Percentiles rank a stretch among this genome's conserved stretches.
These are phyloP conservation scores for Magnolia kwangsiensis DNA, from an alignment of 164 flowering plant genomes.

Conservation along the genomic window DNA sequence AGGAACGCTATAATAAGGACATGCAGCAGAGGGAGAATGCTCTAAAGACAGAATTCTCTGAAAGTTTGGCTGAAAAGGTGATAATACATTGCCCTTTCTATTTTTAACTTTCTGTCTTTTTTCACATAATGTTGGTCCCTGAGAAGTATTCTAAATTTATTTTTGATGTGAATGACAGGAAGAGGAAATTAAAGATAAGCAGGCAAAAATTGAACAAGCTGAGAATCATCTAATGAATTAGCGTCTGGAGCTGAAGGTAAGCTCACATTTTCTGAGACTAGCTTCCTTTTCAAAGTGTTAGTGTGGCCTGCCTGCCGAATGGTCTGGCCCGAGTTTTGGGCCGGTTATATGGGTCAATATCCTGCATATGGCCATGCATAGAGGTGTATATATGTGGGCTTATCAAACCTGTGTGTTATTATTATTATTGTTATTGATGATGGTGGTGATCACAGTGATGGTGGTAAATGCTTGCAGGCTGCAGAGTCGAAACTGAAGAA, in stretches of 20 bases:
- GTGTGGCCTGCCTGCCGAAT: not conserved
- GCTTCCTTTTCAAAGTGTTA: not conserved
- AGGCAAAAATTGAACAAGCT: slow-evolving; percentile 62
- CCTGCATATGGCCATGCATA: too few species aligned
- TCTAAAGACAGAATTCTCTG: slow-evolving; percentile 65
- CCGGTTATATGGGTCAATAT: not conserved
- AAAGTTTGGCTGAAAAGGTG: slow-evolving; percentile 70
- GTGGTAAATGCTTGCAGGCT: too few species aligned
- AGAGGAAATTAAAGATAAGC: slow-evolving; percentile 68
- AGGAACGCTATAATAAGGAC: too few species aligned
- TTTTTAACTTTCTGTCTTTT: not conserved
- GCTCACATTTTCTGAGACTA: slow-evolving; percentile 3
- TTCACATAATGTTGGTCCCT: not conserved
- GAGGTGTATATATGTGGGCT: too few species aligned
- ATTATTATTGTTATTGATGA: too few species aligned
- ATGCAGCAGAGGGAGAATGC: slow-evolving; percentile 77
- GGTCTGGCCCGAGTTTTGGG: not conserved
- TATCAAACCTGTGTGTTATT: too few species aligned
- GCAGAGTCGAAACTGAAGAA: too few species aligned
- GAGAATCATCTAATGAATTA: slow-evolving; percentile 80
- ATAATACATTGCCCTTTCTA: not conserved
- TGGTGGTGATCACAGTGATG: too few species aligned
- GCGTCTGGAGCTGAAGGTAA: slow-evolving; percentile 72
- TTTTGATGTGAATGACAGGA: slow-evolving; percentile 48
- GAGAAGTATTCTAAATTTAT: not conserved